A percentile compares a stretch with the other conserved stretches of the same genome.
These are phyloP conservation scores for Sclerotinia trifoliorum DNA, from an alignment of 2,329 filamentous ascomycete species.

Conservation along the genomic window DNA sequence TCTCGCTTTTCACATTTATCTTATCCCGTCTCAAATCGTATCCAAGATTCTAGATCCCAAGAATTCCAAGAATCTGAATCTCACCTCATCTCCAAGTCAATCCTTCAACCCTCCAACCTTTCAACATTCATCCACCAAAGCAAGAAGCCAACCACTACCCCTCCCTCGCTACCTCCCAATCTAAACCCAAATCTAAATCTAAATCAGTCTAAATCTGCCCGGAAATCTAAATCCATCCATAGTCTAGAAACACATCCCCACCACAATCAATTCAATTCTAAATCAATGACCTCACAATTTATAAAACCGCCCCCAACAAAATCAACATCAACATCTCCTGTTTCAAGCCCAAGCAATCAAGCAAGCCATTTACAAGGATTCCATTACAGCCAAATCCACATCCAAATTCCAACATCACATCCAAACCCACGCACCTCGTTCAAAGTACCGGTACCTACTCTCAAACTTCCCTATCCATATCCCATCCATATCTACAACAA, in stretches of 20 bases:
- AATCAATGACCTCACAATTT: background rate
- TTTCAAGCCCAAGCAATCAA: constrained; percentile 5
- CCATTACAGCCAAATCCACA: no score
- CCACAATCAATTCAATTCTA: background rate
- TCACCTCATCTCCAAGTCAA: background rate
- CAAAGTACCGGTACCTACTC: background rate
- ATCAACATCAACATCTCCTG: background rate
- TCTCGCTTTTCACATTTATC: background rate
- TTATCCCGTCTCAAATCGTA: background rate
- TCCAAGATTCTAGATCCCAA: background rate
- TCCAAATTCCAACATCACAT: background rate
- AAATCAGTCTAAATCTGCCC: background rate
- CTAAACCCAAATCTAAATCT: background rate
- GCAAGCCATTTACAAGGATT: background rate
- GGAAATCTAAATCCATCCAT: background rate
- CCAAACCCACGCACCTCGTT: background rate
- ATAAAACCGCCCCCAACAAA: background rate
- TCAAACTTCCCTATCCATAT: no score
- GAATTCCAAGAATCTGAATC: background rate
- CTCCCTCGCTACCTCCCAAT: no score
- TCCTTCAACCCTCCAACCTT: background rate
- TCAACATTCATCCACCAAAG: no score
- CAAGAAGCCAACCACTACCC: background rate
- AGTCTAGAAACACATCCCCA: background rate
- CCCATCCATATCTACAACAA: no score